phyloP scores from a whole-genome alignment of 257 asterid species.

The Solanum infundibuliforme region DNA sequence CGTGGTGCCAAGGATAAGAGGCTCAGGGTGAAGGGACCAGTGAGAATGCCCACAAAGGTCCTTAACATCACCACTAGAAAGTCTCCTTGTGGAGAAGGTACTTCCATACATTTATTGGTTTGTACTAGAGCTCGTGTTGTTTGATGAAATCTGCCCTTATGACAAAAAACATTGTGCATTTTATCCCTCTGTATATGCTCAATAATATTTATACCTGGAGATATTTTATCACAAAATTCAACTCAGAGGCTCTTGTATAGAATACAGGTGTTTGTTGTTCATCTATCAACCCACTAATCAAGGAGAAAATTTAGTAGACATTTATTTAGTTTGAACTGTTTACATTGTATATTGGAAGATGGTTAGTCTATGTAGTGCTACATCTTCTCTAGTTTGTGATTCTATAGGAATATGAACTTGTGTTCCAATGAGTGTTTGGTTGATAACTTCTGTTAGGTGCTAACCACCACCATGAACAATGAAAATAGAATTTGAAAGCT shows the following conservation, averaged over 20 bases:
- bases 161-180: background rate
- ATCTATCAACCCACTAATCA: background rate
- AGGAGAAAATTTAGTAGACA: background rate
- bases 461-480: background rate
- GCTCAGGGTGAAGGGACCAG: constrained; percentile 8
- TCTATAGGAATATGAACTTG: background rate
- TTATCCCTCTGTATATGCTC: background rate
- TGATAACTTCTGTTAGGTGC: too few relatives aligned
- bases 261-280: background rate
- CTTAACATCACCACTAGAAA: constrained; percentile 15
- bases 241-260: background rate
- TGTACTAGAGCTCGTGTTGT: background rate
- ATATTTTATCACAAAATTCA: background rate
- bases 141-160: background rate
- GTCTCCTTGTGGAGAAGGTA: constrained; percentile 22
- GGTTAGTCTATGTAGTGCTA: background rate
- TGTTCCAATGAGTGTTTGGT: background rate
- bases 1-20: constrained; percentile 11
- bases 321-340: background rate
- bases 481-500: background rate
- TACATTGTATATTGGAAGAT: background rate
- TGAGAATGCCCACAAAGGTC: constrained; percentile 20
- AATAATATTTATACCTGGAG: background rate
- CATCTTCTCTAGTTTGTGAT: background rate
- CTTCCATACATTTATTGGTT: background rate